Percentiles rank a stretch among this genome's conserved stretches.
phyloP scores from a whole-genome alignment of 371 early-diverging fungal species.

The Cokeromyces recurvatus region DNA sequence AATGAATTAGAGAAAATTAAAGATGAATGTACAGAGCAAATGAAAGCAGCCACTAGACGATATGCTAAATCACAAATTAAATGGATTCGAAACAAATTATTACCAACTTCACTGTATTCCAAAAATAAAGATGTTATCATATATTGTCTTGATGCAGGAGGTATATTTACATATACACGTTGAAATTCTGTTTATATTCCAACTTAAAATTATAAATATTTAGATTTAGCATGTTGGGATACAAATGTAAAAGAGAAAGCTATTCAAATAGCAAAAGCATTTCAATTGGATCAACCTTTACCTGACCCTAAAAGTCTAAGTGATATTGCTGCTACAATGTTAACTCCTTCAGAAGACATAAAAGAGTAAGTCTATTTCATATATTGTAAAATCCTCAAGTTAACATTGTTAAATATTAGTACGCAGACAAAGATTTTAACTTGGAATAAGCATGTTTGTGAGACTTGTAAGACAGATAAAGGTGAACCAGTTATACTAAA shows the following conservation, averaged over 20 bases:
- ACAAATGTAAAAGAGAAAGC: conserved; percentile 51
- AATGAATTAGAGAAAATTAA: conserved; percentile 44
- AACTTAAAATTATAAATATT: too few species aligned
- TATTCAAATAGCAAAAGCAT: conserved; percentile 43
- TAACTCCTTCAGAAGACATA: conserved; percentile 18
- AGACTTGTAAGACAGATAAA: conserved; percentile 46
- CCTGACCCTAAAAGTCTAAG: conserved; percentile 39
- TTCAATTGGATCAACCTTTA: conserved; percentile 22
- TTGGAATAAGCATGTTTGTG: conserved; percentile 63
- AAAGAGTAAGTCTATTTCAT: conserved; percentile 27
- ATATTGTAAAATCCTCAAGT: too few species aligned
- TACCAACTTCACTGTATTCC: conserved; percentile 45
- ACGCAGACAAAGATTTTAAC: conserved; percentile 46
- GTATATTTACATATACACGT: too few species aligned
- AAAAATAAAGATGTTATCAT: conserved; percentile 37
- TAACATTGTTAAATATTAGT: too few species aligned
- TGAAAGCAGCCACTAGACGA: conserved; percentile 83
- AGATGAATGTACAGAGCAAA: conserved; percentile 59
- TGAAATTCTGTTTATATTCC: too few species aligned
- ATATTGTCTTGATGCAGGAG: conserved; percentile 79
- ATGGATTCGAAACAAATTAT: conserved; percentile 87
- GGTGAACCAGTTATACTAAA: conserved; percentile 53
- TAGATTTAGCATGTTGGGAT: conserved; percentile 54
- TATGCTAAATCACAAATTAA: conserved; percentile 87
- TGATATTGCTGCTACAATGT: conserved; percentile 30